Conservation (phyloP, 2,329 filamentous ascomycete species). For the Paradendryphiella salina region DNA sequence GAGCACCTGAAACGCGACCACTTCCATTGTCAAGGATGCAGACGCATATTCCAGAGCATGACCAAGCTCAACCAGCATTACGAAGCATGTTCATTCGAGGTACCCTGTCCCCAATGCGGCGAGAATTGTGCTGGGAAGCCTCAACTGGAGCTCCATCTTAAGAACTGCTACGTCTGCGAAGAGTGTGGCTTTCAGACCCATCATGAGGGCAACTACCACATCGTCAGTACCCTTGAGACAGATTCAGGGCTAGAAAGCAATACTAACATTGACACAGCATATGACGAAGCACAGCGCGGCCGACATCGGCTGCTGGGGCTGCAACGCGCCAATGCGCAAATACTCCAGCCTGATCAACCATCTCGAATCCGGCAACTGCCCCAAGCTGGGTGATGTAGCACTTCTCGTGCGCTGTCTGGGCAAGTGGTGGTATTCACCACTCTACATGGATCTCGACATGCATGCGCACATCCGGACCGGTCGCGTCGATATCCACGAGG, state of each 20-base stretch:
- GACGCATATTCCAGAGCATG: constrained; percentile 31
- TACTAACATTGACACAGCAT: constrained; percentile 25
- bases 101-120: constrained; percentile 28
- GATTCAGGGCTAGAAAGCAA: not conserved
- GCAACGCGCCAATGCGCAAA: constrained; percentile 27
- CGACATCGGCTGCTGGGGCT: constrained; percentile 34
- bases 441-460: constrained; percentile 44
- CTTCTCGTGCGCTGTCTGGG: constrained; percentile 31
- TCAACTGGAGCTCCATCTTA: constrained; percentile 25
- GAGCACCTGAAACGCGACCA: constrained; percentile 36
- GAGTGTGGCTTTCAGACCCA: constrained; percentile 28
- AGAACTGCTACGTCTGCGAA: constrained; percentile 29
- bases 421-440: constrained; percentile 40
- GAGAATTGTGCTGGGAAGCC: constrained; percentile 23
- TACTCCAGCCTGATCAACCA: constrained; percentile 38
- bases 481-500: constrained; percentile 25
- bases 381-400: constrained; percentile 63
- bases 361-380: constrained; percentile 66
- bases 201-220: constrained; percentile 26
- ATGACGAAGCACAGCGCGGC: constrained; percentile 33
- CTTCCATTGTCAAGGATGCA: constrained; percentile 40
- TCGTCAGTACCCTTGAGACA: constrained; percentile 20
- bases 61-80: constrained; percentile 35
- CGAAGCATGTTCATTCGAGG: constrained; percentile 23
- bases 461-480: constrained; percentile 38